Percentiles rank a stretch among this genome's conserved stretches.
Evolutionary conservation across 2,329 filamentous ascomycete genomes (phyloP).

Genomic region (Aspergillus novoparasiticus): DNA sequence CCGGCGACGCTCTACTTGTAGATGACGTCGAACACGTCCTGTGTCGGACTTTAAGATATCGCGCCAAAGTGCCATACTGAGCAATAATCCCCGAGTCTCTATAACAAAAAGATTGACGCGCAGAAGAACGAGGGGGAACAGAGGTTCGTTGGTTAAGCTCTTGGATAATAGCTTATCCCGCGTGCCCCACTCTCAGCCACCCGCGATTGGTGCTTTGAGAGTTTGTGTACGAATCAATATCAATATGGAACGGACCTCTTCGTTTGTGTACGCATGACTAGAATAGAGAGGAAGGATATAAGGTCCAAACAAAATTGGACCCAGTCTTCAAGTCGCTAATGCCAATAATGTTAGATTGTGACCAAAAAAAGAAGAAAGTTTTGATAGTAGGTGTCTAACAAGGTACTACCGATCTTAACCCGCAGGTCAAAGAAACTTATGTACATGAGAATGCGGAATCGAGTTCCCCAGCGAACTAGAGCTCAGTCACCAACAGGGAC

Average conservation of each 20-base stretch:
- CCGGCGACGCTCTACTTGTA: constrained; percentile 42
- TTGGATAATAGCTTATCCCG: not conserved
- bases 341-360: not conserved
- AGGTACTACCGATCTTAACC: constrained; percentile 27
- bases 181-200: not conserved
- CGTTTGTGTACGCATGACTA: not conserved
- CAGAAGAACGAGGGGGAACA: not conserved
- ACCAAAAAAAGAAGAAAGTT: constrained; percentile 8
- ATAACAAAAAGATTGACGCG: not conserved
- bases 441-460: constrained; percentile 37
- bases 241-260: too few relatives aligned
- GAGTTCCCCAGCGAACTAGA: constrained; percentile 22
- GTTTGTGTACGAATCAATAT: not conserved
- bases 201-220: not conserved
- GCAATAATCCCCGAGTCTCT: not conserved
- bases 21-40: constrained; percentile 32
- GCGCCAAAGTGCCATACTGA: constrained; percentile 43
- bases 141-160: not conserved
- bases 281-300: not conserved
- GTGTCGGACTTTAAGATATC: constrained; percentile 34
- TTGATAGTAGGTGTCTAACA: constrained; percentile 20
- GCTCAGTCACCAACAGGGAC: constrained; percentile 15
- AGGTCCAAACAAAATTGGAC: not conserved
- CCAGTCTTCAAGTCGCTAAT: not conserved
- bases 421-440: constrained; percentile 32